These are phyloP conservation scores for Monosporascus sp. DNA, from an alignment of 2,329 filamentous ascomycete genomes.

Conservation along the genomic window DNA sequence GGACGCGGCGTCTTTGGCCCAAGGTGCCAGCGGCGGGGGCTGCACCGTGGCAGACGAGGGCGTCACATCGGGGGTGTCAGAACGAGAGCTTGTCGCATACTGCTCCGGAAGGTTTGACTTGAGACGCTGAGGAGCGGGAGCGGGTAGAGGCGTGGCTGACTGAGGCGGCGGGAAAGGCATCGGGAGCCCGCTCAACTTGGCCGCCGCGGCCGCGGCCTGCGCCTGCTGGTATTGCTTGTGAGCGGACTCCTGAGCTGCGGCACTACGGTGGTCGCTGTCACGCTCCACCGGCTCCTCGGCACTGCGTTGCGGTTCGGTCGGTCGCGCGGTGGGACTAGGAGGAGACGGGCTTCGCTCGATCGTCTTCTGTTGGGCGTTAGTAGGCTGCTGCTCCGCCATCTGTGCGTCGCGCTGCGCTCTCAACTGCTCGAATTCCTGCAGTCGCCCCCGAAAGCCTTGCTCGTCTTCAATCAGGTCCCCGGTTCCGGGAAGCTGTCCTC, in stretches of 20 bases:
- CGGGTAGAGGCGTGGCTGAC: slow-evolving; percentile 77
- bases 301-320: slow-evolving; percentile 4
- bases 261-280: slow-evolving; percentile 10
- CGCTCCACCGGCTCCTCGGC: slow-evolving; percentile 9
- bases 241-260: slow-evolving; percentile 15
- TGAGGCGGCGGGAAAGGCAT: slow-evolving; percentile 69
- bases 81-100: slow-evolving; percentile 59
- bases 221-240: slow-evolving; percentile 64
- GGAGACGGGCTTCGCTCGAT: slow-evolving; percentile 11
- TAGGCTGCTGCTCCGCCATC: slow-evolving; percentile 29
- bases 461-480: slow-evolving; percentile 49
- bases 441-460: slow-evolving; percentile 62
- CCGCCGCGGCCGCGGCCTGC: slow-evolving; percentile 38
- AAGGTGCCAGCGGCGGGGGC: slow-evolving; percentile 78
- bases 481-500: slow-evolving; percentile 44
- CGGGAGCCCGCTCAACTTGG: slow-evolving; percentile 65
- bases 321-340: slow-evolving; percentile 6
- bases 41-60: slow-evolving; percentile 35
- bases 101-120: slow-evolving; percentile 78
- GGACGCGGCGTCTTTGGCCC: slow-evolving; percentile 79
- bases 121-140: slow-evolving; percentile 81
- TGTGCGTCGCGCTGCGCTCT: slow-evolving; percentile 66
- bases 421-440: slow-evolving; percentile 79
- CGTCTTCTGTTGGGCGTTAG: slow-evolving; percentile 12
- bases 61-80: slow-evolving; percentile 65